A percentile compares a stretch with the other conserved stretches of the same genome.
Evolutionary conservation across 306 rosid genomes (phyloP).

Genomic region (Cyamopsis tetragonoloba): DNA sequence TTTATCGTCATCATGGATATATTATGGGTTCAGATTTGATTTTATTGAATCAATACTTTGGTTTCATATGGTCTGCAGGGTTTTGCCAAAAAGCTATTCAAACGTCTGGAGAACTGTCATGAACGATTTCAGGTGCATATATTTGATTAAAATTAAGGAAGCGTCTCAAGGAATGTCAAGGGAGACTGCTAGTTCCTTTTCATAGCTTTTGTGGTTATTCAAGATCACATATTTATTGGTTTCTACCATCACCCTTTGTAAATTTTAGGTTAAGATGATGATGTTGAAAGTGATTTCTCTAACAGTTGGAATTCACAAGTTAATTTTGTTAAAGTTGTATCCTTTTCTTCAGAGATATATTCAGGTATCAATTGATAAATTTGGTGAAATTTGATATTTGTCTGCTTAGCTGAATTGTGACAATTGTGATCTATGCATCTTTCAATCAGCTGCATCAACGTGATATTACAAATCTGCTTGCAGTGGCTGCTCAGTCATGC

Average conservation of each 20-base stretch:
- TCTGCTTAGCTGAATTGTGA: slow-evolving; percentile 7
- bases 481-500: slow-evolving; percentile 69
- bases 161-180: neutral
- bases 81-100: slow-evolving; percentile 63
- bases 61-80: slow-evolving; percentile 43
- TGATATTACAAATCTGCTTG: slow-evolving; percentile 57
- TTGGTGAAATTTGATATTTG: neutral
- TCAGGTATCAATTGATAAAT: slow-evolving; percentile 39
- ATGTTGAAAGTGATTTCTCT: slow-evolving; percentile 65
- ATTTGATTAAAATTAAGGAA: neutral
- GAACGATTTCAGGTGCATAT: slow-evolving; percentile 59
- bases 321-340: slow-evolving; percentile 52
- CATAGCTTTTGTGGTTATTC: neutral
- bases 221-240: neutral
- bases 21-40: neutral
- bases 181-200: neutral
- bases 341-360: slow-evolving; percentile 52
- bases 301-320: slow-evolving; percentile 62
- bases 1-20: neutral
- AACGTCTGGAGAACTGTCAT: slow-evolving; percentile 46
- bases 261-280: slow-evolving; percentile 68
- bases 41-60: neutral
- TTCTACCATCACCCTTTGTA: slow-evolving; percentile 9
- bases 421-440: slow-evolving; percentile 12
- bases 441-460: slow-evolving; percentile 70